Conservation (phyloP, 169 alveolate genomes). For the Cyclospora cayetanensis region DNA sequence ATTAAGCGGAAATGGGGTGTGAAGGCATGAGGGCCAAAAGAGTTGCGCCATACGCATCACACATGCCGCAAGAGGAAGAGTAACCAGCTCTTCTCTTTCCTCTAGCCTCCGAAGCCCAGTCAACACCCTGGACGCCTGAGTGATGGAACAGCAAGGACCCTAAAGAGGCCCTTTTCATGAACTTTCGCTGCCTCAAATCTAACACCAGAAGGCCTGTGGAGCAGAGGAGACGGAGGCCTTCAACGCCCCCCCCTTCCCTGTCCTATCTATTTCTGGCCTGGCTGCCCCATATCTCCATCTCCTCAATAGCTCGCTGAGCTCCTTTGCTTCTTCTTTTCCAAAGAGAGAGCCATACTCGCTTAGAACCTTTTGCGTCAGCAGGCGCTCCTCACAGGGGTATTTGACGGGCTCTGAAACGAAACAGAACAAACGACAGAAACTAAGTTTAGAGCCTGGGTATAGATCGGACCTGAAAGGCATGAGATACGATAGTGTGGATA, state of each 20-base stretch:
- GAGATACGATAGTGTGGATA: too few relatives aligned
- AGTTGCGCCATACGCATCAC: too few relatives aligned
- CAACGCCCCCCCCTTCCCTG: not conserved
- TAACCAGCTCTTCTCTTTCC: too few relatives aligned
- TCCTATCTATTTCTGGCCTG: conserved; percentile 36
- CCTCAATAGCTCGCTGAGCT: conserved; percentile 39
- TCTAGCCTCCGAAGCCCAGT: too few relatives aligned
- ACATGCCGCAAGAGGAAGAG: too few relatives aligned
- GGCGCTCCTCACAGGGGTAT: conserved; percentile 65
- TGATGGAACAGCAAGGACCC: too few relatives aligned
- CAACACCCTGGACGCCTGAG: too few relatives aligned
- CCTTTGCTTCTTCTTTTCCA: conserved; percentile 60
- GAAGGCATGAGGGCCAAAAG: too few relatives aligned
- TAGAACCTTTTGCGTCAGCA: conserved; percentile 30
- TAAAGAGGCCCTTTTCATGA: too few relatives aligned
- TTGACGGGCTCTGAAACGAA: conserved; percentile 51
- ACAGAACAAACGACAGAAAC: not conserved
- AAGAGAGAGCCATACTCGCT: conserved; percentile 37
- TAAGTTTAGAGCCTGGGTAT: too few relatives aligned
- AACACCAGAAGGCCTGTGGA: conserved; percentile 17
- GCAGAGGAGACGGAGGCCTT: not conserved
- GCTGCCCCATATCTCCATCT: conserved; percentile 70
- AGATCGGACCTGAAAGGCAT: too few relatives aligned
- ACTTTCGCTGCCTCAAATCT: not conserved
- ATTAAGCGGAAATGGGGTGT: too few relatives aligned